phyloP scores from a whole-genome alignment of 495 filamentous ascomycete genomes.

The Aspergillus egyptiacus region DNA sequence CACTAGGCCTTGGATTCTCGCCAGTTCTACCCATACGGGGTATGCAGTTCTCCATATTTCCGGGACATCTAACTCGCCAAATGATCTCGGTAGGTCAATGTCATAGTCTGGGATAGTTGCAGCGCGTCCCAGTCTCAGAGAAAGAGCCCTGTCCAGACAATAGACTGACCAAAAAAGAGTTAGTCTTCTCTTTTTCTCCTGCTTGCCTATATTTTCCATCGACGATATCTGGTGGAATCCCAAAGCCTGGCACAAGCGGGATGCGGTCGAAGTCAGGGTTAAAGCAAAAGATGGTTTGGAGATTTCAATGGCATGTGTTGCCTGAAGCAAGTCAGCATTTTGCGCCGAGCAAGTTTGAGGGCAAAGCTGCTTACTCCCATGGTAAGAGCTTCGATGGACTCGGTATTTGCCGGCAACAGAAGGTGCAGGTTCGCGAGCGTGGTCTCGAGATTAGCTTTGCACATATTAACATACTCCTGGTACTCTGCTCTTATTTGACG shows the following conservation, averaged over 20 bases:
- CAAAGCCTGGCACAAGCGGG: conserved; percentile 55
- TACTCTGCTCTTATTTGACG: conserved; percentile 26
- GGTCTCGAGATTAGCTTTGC: conserved; percentile 53
- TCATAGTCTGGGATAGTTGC: conserved; percentile 60
- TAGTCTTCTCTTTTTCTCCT: conserved; percentile 32
- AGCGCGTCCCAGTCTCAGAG: conserved; percentile 58
- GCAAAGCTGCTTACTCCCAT: conserved; percentile 44
- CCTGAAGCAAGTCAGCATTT: conserved; percentile 24
- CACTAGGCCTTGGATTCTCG: conserved; percentile 49
- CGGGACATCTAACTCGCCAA: conserved; percentile 23
- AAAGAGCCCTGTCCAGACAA: conserved; percentile 53
- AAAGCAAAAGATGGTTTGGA: conserved; percentile 60
- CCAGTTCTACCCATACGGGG: conserved; percentile 46
- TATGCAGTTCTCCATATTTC: conserved; percentile 27
- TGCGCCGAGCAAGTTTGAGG: background rate
- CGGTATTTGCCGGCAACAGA: conserved; percentile 50
- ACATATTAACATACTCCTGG: conserved; percentile 36
- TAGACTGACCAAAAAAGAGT: conserved; percentile 60
- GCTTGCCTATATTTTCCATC: conserved; percentile 40
- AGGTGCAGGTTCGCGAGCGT: conserved; percentile 52
- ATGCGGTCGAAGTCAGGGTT: conserved; percentile 52
- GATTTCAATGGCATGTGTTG: conserved; percentile 53
- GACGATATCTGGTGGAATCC: conserved; percentile 56
- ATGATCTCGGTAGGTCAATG: conserved; percentile 44
- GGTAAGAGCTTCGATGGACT: conserved; percentile 54